A percentile compares a stretch with the other conserved stretches of the same genome.
phyloP scores from a whole-genome alignment of 192 early-diverging fungal species.

The Coemansia sp. region DNA sequence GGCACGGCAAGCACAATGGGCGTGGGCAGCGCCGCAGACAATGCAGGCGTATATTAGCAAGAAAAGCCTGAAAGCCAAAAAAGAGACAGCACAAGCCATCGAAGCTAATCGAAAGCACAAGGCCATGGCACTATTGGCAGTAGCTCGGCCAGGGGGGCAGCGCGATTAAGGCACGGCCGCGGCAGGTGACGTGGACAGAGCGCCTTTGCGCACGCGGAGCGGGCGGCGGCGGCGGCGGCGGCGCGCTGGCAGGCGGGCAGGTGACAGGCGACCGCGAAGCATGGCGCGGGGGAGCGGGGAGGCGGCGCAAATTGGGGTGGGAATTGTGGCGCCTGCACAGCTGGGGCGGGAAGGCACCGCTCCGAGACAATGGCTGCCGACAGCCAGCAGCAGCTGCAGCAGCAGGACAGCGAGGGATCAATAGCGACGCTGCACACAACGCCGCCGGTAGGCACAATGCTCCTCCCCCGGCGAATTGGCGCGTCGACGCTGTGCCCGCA shows the following conservation, averaged over 20 bases:
- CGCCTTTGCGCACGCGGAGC: background rate
- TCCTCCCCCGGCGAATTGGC: constrained; percentile 2
- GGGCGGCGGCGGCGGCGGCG: background rate
- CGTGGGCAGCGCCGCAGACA: background rate
- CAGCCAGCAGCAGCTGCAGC: background rate
- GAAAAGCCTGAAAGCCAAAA: constrained; percentile 10
- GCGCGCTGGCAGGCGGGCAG: background rate
- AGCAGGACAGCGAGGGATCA: constrained; percentile 5
- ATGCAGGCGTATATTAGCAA: constrained; percentile 3
- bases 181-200: background rate
- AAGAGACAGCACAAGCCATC: background rate
- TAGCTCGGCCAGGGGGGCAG: too few species aligned
- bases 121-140: background rate
- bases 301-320: constrained; percentile 11
- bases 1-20: too few species aligned
- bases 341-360: constrained; percentile 16
- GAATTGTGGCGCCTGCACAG: constrained; percentile 17
- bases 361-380: constrained; percentile 5
- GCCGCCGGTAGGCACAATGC: background rate
- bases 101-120: background rate
- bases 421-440: background rate
- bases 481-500: constrained; percentile 3
- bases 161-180: background rate
- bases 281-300: constrained; percentile 14
- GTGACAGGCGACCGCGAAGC: constrained; percentile 4